Evolutionary conservation across 2,329 filamentous ascomycete genomes (phyloP), one percentile per base, ranked within the genome.

Genomic region (Penicillium sp.): DNA sequence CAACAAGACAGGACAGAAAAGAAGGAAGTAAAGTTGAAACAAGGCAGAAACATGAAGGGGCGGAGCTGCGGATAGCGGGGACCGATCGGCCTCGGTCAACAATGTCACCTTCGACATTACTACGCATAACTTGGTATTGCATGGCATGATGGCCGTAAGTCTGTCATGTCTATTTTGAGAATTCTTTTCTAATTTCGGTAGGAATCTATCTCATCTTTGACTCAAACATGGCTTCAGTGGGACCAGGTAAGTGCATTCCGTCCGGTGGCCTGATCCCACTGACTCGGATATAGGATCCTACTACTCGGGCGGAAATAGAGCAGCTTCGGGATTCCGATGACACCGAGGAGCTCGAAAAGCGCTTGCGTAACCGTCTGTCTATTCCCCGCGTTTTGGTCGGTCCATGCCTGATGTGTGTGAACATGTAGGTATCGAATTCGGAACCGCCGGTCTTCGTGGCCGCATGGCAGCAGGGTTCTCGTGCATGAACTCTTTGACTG

Each of bases 381-480:
- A 21, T 21, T 7, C 21, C n/a, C 38, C n/a, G 21, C 42, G 27
- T 22, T 18, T 16, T 45, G 14, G 14, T 43, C 18, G 14, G 36
- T 14, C 9, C 43, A 22, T 22, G 40, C 49, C 52, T 59, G 55
- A 62, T 49, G 29, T 22, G 29, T 43, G 47, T 47, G n/a, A 50
- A 43, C 27, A 29, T 27, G 1, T 36, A 77, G 75, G 76, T 24
- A 86, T 87, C 55, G 78, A 83, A 43, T 87, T 87, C 60, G 84
- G 84, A 22, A 87, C 83, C 5, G 83, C 83, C 38, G 85, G 85
- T 40, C 75, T 88, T 8, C 78, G 85, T 43, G 83, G 83, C n/a
- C 78, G 79, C 36, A 88, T 88, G 85, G 81, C 84, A 62, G 85
- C 84, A 43, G 85, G 85, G 5, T 87, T 86, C 67, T 79, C 84